Base-by-base conservation (phyloP, 139 green algal genomes). In the Diplosphaera chodatii region DNA sequence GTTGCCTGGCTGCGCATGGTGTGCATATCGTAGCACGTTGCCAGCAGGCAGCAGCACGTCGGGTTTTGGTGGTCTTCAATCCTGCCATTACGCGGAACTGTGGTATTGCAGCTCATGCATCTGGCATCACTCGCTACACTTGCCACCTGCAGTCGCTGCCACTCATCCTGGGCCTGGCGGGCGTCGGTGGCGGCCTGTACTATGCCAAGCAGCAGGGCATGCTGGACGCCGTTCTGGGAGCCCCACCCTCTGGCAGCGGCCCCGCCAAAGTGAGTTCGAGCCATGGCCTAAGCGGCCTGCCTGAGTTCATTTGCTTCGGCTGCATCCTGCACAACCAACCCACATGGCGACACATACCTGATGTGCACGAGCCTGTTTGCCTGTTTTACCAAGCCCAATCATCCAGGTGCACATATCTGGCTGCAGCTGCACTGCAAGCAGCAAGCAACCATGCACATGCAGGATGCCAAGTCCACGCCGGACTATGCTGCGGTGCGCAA, bases 401-500 rank as follows among this genome's bases (percentile, higher is more conserved):
- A n/a, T n/a, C n/a, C n/a, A 10, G 37, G 6, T 48, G 37, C 10
- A 10, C 37, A 48, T 48, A 10, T 48, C 37, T 48, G 6, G 6
- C 8, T 48, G 37, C 37, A 10, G 37, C 37, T 20, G 37, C 8
- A 31, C 8, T 28, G 22, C 31, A 56, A 22, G 32, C 16, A 59
- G 27, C 29, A 20, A 32, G 32, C 68, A 8, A 10, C 4, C 41
- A 64, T 69, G 1, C 28, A 25, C 2, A 15, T 21, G 22, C 10
- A 27, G 18, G 16, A 34, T 22, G 70, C 72, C 64, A 82, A 87
- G n/a, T n/a, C n/a, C n/a, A n/a, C n/a, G 75, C 77, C 67, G 10
- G 91, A 96, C 77, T 96, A 94, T 69, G 74, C 40, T 5, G 83
- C 85, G 4, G 90, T 96, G 41, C 73, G 82, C 25, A 40, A 77